Conservation (phyloP, 2,329 filamentous ascomycete genomes). For the Chrysosporium keratinophilum region DNA sequence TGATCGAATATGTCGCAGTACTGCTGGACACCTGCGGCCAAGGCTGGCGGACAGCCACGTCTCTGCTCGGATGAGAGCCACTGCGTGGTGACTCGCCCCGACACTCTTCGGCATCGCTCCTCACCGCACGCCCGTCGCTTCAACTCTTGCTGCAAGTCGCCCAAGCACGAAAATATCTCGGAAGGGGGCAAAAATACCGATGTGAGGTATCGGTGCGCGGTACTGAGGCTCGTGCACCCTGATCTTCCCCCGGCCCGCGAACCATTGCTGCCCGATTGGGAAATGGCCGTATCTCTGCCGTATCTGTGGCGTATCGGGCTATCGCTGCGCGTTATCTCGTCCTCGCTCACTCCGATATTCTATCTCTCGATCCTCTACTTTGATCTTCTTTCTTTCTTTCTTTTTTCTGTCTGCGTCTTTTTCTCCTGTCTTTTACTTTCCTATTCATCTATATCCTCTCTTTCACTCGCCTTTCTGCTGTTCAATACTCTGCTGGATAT, state of each 20-base stretch:
- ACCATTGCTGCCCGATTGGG: constrained; percentile 4
- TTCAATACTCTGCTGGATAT: background rate
- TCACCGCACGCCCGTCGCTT: background rate
- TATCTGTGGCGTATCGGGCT: background rate
- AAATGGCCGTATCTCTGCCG: background rate
- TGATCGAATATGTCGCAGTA: background rate
- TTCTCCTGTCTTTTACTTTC: background rate
- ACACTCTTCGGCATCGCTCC: background rate
- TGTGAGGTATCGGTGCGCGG: background rate
- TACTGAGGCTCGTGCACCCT: background rate
- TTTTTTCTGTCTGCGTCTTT: background rate
- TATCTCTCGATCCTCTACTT: background rate
- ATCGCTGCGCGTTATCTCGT: background rate
- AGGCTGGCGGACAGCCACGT: no score
- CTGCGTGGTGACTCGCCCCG: no score
- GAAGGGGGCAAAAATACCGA: background rate
- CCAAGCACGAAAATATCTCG: constrained; percentile 2
- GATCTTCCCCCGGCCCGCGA: constrained; percentile 2
- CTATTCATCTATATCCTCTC: background rate
- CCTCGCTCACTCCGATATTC: background rate
- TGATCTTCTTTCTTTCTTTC: background rate
- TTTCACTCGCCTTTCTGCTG: background rate
- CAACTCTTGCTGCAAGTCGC: background rate
- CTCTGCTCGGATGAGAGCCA: no score
- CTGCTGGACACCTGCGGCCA: no score